A percentile compares a stretch with the other conserved stretches of the same genome.
phyloP scores from a whole-genome alignment of 495 filamentous ascomycete species.

The Cenococcum geophilum region DNA sequence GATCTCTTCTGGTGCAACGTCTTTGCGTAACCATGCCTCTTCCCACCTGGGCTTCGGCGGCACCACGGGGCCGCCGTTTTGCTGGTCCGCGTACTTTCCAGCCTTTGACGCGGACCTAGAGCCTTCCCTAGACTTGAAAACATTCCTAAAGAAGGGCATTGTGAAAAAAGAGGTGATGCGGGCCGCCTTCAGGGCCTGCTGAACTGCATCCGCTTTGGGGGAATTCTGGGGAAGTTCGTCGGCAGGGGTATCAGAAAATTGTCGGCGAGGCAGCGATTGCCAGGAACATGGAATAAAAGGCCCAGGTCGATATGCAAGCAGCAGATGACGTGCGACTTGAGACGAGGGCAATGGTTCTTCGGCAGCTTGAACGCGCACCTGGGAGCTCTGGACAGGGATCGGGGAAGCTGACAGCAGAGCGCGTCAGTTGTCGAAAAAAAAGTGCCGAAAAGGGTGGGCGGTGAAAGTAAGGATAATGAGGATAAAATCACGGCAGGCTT shows the following conservation, averaged over 20 bases:
- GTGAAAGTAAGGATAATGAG: not conserved
- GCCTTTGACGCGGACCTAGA: slow-evolving; percentile 45
- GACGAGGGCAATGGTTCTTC: not conserved
- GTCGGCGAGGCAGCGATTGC: not conserved
- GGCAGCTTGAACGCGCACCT: not conserved
- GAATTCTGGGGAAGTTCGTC: not conserved
- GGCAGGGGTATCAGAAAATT: not conserved
- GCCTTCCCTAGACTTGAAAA: slow-evolving; percentile 38
- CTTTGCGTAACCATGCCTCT: slow-evolving; percentile 81
- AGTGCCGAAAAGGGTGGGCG: not conserved
- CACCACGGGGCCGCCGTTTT: slow-evolving; percentile 42
- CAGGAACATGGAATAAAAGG: not conserved
- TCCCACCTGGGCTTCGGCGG: slow-evolving; percentile 73
- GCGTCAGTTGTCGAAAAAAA: slow-evolving; percentile 1
- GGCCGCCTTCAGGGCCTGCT: slow-evolving; percentile 9
- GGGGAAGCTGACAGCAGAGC: slow-evolving; percentile 3
- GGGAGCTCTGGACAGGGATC: slow-evolving; percentile 1
- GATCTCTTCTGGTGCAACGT: slow-evolving; percentile 84
- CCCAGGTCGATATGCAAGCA: not conserved
- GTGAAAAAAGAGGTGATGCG: not conserved
- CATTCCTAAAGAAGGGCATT: slow-evolving; percentile 40
- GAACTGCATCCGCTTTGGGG: slow-evolving; percentile 15
- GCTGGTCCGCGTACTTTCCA: slow-evolving; percentile 50
- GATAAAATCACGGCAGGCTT: not conserved
- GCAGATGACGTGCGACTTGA: not conserved